Percentiles rank a stretch among this genome's conserved stretches.
phyloP scores from a whole-genome alignment of 352 stramenopile species.

The Globisporangium camurandrum region DNA sequence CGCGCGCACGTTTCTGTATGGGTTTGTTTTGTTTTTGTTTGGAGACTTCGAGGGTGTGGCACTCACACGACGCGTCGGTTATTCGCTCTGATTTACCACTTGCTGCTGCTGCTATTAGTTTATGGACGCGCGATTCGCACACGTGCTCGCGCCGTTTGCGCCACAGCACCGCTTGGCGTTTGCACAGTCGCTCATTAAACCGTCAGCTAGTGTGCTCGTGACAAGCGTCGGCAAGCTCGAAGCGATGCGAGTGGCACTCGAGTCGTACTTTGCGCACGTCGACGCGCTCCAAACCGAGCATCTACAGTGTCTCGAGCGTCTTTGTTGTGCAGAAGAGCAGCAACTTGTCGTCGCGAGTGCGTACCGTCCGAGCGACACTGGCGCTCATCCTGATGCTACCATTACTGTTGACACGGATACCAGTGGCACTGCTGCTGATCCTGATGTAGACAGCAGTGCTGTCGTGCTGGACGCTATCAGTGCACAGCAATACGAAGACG shows the following conservation, averaged over 20 bases:
- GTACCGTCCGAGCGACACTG: too few species aligned
- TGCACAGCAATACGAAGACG: slow-evolving; percentile 30
- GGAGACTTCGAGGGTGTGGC: too few species aligned
- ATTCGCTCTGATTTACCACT: too few species aligned
- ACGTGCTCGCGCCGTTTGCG: slow-evolving; percentile 34
- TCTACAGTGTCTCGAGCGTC: slow-evolving; percentile 17
- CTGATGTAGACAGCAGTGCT: not conserved
- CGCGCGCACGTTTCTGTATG: too few species aligned
- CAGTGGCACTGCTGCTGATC: too few species aligned
- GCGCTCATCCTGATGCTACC: too few species aligned
- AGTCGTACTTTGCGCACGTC: slow-evolving; percentile 25
- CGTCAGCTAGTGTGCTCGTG: slow-evolving; percentile 21
- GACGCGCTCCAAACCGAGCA: slow-evolving; percentile 25
- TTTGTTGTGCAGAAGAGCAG: slow-evolving; percentile 9
- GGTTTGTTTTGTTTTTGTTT: too few species aligned
- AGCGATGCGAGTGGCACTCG: slow-evolving; percentile 19
- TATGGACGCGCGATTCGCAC: slow-evolving; percentile 19
- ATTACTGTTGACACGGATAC: too few species aligned
- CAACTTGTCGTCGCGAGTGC: too few species aligned
- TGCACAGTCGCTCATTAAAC: slow-evolving; percentile 14
- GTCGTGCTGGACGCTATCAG: slow-evolving; percentile 8
- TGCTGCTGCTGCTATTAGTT: slow-evolving; percentile 9
- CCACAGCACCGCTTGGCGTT: slow-evolving; percentile 19
- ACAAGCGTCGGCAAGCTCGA: slow-evolving; percentile 13
- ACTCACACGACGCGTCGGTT: not conserved